These are phyloP conservation scores for Ceratocystis destructans DNA, from an alignment of 2,329 filamentous ascomycete species.

Conservation along the genomic window DNA sequence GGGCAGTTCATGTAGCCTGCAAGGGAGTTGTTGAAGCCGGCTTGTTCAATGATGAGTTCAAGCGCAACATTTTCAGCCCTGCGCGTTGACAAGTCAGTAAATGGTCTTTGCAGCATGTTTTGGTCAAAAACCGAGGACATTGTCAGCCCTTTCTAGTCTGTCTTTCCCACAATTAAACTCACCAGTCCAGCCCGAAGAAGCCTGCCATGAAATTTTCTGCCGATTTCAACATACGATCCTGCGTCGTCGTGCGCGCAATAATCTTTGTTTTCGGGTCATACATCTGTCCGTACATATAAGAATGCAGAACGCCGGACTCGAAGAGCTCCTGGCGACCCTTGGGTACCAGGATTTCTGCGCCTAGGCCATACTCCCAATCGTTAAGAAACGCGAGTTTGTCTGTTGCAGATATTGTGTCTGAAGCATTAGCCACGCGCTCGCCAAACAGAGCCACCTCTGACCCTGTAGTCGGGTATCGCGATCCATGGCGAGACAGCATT, in stretches of 20 bases:
- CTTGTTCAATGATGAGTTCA: conserved; percentile 55
- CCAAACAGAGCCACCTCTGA: conserved; percentile 43
- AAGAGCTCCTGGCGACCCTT: conserved; percentile 61
- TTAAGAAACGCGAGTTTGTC: conserved; percentile 53
- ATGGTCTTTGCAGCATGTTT: not conserved
- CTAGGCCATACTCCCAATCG: conserved; percentile 54
- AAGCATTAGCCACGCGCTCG: conserved; percentile 41
- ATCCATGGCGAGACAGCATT: conserved; percentile 61
- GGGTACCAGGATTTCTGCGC: conserved; percentile 57
- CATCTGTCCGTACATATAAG: conserved; percentile 57
- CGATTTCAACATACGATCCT: conserved; percentile 63
- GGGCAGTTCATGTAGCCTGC: conserved; percentile 54
- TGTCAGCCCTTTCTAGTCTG: not conserved
- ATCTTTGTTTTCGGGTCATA: conserved; percentile 62
- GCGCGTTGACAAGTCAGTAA: not conserved
- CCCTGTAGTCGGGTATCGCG: conserved; percentile 54
- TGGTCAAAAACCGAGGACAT: not conserved
- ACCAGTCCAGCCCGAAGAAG: conserved; percentile 63
- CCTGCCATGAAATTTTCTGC: conserved; percentile 68
- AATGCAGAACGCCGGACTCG: conserved; percentile 52
- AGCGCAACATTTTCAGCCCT: conserved; percentile 56
- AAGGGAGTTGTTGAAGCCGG: conserved; percentile 54
- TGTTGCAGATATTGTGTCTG: conserved; percentile 40
- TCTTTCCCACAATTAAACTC: conserved; percentile 14
- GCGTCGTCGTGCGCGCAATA: conserved; percentile 59